phyloP scores from a whole-genome alignment of 2,329 filamentous ascomycete species.

The Zymoseptoria ardabiliae region DNA sequence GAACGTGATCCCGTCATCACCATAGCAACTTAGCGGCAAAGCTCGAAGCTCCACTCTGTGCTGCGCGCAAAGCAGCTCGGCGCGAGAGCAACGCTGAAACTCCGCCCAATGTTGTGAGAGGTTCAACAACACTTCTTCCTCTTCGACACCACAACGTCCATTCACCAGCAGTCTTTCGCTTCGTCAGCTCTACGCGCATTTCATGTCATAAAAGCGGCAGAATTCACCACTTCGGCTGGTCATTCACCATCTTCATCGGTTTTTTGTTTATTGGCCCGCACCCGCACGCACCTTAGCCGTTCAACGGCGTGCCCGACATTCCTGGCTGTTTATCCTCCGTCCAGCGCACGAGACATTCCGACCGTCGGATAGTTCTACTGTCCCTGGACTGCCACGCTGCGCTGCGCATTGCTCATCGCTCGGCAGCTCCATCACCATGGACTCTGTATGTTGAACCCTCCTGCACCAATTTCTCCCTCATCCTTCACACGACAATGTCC shows the following conservation, averaged over 20 bases:
- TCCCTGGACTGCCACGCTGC: neutral
- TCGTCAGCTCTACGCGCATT: neutral
- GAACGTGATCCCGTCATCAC: too few species aligned
- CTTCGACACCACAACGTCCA: neutral
- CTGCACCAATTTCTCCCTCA: neutral
- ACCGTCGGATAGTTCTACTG: neutral
- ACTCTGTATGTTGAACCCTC: conserved; percentile 11
- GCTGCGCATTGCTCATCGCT: neutral
- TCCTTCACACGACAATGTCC: neutral
- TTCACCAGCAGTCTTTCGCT: conserved; percentile 1
- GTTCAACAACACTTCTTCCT: neutral
- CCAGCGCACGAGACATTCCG: conserved; percentile 11
- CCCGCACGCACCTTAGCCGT: neutral
- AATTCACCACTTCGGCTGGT: neutral
- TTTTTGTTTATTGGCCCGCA: neutral
- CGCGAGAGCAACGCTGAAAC: neutral
- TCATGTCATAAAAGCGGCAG: neutral
- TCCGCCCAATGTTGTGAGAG: neutral
- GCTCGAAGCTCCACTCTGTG: too few species aligned
- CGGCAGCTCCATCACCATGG: conserved; percentile 10
- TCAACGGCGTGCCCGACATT: conserved; percentile 13
- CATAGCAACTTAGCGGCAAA: too few species aligned
- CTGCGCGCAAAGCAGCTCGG: too few species aligned
- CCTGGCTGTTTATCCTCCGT: conserved; percentile 10
- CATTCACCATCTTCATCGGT: neutral